Conservation (phyloP, 208 protist genomes). For the Leishmania amazonensis region DNA sequence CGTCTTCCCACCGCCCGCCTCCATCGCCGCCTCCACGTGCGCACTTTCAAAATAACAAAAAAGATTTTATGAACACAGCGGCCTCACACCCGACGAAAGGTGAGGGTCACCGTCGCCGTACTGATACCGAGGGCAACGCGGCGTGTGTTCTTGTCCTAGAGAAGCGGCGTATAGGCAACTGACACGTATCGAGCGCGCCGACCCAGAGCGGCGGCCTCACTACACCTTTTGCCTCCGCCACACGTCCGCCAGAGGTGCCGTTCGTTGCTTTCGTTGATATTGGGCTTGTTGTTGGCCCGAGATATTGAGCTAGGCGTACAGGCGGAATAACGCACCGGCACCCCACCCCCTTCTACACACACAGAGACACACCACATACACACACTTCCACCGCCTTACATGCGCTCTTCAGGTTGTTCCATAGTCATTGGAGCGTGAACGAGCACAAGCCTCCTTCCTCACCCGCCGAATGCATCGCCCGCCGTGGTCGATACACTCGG, state of each 20-base stretch:
- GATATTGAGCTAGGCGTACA: neutral
- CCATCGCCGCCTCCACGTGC: neutral
- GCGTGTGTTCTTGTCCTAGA: neutral
- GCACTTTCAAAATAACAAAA: neutral
- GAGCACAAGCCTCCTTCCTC: neutral
- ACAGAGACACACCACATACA: neutral
- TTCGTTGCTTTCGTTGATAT: neutral
- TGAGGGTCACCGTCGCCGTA: neutral
- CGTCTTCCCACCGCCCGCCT: neutral
- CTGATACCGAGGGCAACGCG: neutral
- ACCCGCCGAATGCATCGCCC: slow-evolving; percentile 10
- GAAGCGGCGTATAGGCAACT: neutral
- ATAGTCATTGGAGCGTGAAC: slow-evolving; percentile 4
- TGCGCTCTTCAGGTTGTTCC: neutral
- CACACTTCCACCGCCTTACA: neutral
- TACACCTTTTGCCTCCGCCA: neutral
- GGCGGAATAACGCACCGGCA: neutral
- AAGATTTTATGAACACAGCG: neutral
- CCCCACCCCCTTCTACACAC: neutral
- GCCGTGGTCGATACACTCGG: neutral
- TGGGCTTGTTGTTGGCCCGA: neutral
- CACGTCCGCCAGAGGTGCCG: neutral
- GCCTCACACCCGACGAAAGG: neutral
- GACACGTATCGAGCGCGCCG: neutral
- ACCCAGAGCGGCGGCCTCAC: neutral